phyloP scores from a whole-genome alignment of 106 monocot species.

The Posidonia australis region DNA sequence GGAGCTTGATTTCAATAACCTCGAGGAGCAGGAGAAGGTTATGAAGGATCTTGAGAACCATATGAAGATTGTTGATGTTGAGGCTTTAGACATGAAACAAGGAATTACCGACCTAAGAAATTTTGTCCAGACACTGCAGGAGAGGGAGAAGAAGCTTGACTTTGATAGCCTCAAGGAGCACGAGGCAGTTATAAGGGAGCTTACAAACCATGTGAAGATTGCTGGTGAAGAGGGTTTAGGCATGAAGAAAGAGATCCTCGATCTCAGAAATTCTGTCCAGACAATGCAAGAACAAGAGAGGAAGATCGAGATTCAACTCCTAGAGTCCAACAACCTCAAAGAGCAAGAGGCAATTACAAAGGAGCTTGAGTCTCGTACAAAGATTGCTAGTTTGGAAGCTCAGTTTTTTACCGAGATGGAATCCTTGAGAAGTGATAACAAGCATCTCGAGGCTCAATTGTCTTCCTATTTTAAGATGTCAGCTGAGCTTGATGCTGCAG shows the following conservation, averaged over 20 bases:
- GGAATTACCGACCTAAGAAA: slow-evolving; percentile 18
- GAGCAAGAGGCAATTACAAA: slow-evolving; percentile 36
- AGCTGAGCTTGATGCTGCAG: slow-evolving; percentile 28
- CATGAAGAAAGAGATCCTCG: slow-evolving; percentile 34
- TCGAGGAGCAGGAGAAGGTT: too few relatives aligned
- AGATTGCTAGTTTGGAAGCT: slow-evolving; percentile 37
- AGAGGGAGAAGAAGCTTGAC: background rate
- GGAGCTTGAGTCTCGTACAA: slow-evolving; percentile 54
- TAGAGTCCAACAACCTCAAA: slow-evolving; percentile 28
- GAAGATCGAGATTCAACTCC: slow-evolving; percentile 37
- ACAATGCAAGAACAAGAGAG: slow-evolving; percentile 47
- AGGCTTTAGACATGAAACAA: background rate
- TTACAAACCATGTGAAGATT: background rate
- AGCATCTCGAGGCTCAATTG: slow-evolving; percentile 31
- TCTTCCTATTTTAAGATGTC: slow-evolving; percentile 25
- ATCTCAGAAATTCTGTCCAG: slow-evolving; percentile 31
- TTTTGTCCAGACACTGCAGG: background rate
- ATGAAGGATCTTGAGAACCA: too few relatives aligned
- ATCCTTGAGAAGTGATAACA: slow-evolving; percentile 47
- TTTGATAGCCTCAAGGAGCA: background rate
- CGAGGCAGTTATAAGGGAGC: too few relatives aligned
- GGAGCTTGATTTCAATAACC: too few relatives aligned
- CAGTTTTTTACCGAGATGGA: slow-evolving; percentile 38
- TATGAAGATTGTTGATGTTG: too few relatives aligned
- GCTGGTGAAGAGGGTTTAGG: background rate